Evolutionary conservation across 495 filamentous ascomycete genomes (phyloP).

Genomic region (Xylaria curta): DNA sequence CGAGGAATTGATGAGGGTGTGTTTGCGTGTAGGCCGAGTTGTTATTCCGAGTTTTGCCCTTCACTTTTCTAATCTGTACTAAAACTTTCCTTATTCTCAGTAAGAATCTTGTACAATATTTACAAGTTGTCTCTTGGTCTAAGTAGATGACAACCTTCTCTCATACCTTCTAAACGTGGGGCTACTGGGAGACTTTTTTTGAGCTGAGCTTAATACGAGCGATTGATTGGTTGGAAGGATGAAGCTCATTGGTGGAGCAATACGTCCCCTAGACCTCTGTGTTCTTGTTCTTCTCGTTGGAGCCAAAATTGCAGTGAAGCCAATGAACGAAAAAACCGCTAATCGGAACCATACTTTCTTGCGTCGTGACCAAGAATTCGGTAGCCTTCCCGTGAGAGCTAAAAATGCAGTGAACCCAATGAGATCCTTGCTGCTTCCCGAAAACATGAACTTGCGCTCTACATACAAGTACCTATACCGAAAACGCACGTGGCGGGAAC

Average conservation of each 20-base stretch:
- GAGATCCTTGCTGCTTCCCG: too few species aligned
- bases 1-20: neutral
- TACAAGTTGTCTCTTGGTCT: neutral
- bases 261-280: too few species aligned
- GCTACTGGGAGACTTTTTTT: constrained; percentile 34
- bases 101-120: neutral
- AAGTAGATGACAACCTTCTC: neutral
- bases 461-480: too few species aligned
- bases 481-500: too few species aligned
- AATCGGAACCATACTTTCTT: too few species aligned
- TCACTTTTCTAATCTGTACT: neutral
- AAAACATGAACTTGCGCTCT: too few species aligned
- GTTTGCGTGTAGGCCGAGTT: too few species aligned
- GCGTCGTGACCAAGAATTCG: too few species aligned
- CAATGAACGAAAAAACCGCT: too few species aligned
- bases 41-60: neutral
- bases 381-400: neutral
- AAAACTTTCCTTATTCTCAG: neutral
- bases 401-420: neutral
- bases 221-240: constrained; percentile 30
- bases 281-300: too few species aligned
- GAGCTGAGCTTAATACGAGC: constrained; percentile 19
- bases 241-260: constrained; percentile 28
- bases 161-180: neutral
- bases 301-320: too few species aligned